A percentile compares a stretch with the other conserved stretches of the same genome.
phyloP scores from a whole-genome alignment of 2,329 filamentous ascomycete species.

The Ceratocystiopsis minuta region DNA sequence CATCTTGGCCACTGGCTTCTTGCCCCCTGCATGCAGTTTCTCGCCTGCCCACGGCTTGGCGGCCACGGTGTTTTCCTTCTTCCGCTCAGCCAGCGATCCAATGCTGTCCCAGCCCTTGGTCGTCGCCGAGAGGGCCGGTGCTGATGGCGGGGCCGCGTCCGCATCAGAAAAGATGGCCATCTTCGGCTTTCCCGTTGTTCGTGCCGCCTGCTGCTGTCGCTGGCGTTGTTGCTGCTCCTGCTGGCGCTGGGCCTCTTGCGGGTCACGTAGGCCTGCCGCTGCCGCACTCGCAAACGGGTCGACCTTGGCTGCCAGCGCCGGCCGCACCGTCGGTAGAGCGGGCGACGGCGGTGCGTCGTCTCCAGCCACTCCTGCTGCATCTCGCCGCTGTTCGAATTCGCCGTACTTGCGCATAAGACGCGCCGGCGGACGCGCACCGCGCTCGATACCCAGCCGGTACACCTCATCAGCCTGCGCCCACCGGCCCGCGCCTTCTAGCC shows the following conservation, averaged over 20 bases:
- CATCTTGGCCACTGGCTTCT: conserved; percentile 68
- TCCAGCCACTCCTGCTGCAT: conserved; percentile 27
- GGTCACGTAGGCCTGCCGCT: conserved; percentile 32
- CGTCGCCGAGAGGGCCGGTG: conserved; percentile 35
- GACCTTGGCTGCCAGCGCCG: conserved; percentile 68
- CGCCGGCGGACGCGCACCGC: conserved; percentile 66
- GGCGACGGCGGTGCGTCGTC: conserved; percentile 56
- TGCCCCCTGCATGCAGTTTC: conserved; percentile 73
- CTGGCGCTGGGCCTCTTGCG: conserved; percentile 33
- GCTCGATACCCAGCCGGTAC: conserved; percentile 75
- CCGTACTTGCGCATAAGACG: conserved; percentile 75
- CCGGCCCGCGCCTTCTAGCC: conserved; percentile 68
- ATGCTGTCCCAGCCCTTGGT: conserved; percentile 83
- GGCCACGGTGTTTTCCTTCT: conserved; percentile 82
- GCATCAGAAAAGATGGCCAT: conserved; percentile 81
- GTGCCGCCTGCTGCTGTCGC: conserved; percentile 21
- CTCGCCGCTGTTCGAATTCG: conserved; percentile 68
- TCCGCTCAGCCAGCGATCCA: conserved; percentile 67
- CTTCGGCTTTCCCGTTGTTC: conserved; percentile 41
- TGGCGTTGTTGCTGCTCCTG: conserved; percentile 4
- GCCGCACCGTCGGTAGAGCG: conserved; percentile 64
- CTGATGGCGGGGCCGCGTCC: conserved; percentile 33
- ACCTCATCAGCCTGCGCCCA: conserved; percentile 91
- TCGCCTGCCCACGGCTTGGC: conserved; percentile 85
- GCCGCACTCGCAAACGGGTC: conserved; percentile 56